Conservation (phyloP, 371 early-diverging fungal genomes). For the Circinella minor region DNA sequence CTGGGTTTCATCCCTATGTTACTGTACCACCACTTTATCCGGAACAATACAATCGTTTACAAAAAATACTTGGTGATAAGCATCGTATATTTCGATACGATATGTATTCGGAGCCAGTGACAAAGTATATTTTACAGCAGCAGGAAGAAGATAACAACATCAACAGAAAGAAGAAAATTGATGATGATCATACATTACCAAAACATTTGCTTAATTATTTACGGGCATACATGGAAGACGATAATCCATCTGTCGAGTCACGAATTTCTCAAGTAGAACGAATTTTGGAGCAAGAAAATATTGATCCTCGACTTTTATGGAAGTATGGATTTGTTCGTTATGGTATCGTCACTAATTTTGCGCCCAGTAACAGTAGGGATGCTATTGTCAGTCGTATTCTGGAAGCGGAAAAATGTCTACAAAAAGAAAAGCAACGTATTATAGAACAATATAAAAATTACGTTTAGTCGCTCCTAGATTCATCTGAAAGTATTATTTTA, state of each 20-base stretch:
- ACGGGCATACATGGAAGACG: background rate
- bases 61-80: background rate
- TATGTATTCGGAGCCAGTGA: constrained; percentile 3
- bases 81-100: constrained; percentile 14
- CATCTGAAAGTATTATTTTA: too few species aligned
- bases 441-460: background rate
- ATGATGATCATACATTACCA: background rate
- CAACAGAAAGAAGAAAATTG: too few species aligned
- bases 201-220: background rate
- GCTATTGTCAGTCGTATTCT: background rate
- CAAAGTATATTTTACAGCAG: constrained; percentile 6
- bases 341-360: constrained; percentile 7
- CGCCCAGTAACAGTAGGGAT: background rate
- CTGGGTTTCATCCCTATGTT: constrained; percentile 12
- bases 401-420: background rate
- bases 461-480: background rate
- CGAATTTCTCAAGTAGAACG: background rate
- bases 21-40: constrained; percentile 11
- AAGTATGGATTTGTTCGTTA: background rate
- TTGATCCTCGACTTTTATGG: constrained; percentile 7
- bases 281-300: background rate
- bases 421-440: background rate
- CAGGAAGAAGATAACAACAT: background rate
- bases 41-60: background rate
- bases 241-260: background rate